Conservation (phyloP, 2,329 filamentous ascomycete species). For the Fusarium paranaense region DNA sequence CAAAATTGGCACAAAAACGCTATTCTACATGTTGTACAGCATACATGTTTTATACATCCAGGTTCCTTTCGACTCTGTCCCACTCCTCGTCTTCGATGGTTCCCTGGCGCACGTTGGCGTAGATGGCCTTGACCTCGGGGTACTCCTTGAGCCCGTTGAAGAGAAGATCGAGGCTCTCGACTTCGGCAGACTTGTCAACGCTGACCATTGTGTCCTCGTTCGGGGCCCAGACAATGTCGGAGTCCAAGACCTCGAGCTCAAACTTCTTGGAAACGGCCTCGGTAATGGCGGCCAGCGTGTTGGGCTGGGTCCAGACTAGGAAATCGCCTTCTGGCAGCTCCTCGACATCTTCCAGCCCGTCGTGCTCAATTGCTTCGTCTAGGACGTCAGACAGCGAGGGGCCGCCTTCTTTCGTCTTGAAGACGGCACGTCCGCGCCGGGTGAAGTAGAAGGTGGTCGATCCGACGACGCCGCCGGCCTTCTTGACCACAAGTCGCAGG, state of each 20-base stretch:
- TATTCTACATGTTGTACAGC: constrained; percentile 55
- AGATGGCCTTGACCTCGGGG: constrained; percentile 81
- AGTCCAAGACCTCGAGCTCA: constrained; percentile 75
- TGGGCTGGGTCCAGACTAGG: constrained; percentile 64
- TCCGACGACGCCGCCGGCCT: constrained; percentile 74
- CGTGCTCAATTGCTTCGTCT: constrained; percentile 81
- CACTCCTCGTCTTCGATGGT: constrained; percentile 64
- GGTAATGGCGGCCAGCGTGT: constrained; percentile 48
- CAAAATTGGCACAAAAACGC: constrained; percentile 24
- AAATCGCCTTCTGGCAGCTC: constrained; percentile 76
- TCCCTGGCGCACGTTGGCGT: constrained; percentile 74
- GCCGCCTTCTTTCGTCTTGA: constrained; percentile 65
- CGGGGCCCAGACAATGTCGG: constrained; percentile 86
- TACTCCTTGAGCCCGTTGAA: constrained; percentile 72
- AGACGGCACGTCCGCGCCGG: constrained; percentile 79
- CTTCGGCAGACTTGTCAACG: constrained; percentile 67
- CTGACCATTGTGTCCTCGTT: constrained; percentile 82
- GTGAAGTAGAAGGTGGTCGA: constrained; percentile 88
- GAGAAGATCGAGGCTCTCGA: constrained; percentile 69
- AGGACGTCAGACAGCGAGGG: constrained; percentile 79
- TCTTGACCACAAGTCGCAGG: constrained; percentile 77
- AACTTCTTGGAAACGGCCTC: constrained; percentile 69
- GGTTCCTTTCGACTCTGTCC: constrained; percentile 63
- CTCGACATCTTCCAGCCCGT: constrained; percentile 81
- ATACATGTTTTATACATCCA: constrained; percentile 55